Evolutionary conservation across 495 filamentous ascomycete species (phyloP).

Genomic region (Lepidopterella palustris): DNA sequence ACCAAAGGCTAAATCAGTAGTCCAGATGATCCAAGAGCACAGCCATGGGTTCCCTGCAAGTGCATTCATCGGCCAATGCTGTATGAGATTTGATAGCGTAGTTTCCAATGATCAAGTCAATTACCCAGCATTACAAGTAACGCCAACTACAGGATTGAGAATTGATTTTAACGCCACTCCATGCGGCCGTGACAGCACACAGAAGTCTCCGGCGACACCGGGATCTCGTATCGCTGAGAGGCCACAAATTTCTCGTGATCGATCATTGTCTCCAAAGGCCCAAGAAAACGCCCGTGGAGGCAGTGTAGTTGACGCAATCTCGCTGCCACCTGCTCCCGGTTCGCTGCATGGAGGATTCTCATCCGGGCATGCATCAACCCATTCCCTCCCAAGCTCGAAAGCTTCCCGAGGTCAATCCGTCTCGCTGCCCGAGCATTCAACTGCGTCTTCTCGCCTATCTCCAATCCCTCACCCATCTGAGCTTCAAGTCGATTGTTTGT

Average conservation of each 20-base stretch:
- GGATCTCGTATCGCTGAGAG: not conserved
- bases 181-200: not conserved
- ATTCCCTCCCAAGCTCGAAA: conserved; percentile 1
- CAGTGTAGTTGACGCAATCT: not conserved
- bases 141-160: not conserved
- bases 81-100: conserved; percentile 9
- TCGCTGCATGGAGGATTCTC: not conserved
- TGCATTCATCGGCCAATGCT: conserved; percentile 10
- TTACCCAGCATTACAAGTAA: not conserved
- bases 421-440: not conserved
- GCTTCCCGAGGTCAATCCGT: not conserved
- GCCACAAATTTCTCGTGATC: not conserved
- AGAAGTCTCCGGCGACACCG: not conserved
- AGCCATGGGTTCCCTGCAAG: not conserved
- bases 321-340: not conserved
- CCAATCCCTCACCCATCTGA: conserved; percentile 3
- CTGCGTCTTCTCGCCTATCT: not conserved
- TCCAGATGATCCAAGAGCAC: conserved; percentile 10
- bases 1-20: not conserved
- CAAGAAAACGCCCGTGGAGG: not conserved
- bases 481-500: conserved; percentile 8
- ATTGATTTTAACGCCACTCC: not conserved
- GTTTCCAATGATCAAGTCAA: not conserved
- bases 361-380: not conserved
- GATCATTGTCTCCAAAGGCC: not conserved